Percentiles rank a stretch among this genome's conserved stretches.
phyloP scores from a whole-genome alignment of 108 stramenopile species.

The Skeletonema potamos region DNA sequence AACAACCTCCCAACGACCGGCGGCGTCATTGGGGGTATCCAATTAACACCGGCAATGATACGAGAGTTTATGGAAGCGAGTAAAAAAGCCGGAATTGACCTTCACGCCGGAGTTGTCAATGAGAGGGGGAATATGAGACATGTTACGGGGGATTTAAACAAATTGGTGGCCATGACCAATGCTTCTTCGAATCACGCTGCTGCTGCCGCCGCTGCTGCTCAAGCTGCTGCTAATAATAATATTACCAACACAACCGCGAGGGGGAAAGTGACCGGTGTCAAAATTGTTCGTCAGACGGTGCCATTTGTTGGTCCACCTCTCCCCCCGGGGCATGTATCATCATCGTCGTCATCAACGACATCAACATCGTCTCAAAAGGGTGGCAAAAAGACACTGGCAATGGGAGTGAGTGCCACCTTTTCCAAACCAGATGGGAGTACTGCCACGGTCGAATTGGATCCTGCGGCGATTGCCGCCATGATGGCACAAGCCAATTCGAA shows the following conservation, averaged over 20 bases:
- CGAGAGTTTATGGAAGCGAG: not conserved
- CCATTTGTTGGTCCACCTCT: not conserved
- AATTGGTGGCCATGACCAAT: not conserved
- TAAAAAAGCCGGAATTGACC: not conserved
- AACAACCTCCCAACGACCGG: not conserved
- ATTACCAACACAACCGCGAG: not conserved
- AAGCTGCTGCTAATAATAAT: not conserved
- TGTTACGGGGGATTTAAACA: not conserved
- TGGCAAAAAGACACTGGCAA: not conserved
- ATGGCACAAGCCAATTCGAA: not conserved
- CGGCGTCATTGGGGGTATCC: not conserved
- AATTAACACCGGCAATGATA: not conserved
- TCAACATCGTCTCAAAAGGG: too few species aligned
- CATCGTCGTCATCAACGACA: too few species aligned
- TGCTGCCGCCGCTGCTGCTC: not conserved
- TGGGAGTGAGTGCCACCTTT: not conserved
- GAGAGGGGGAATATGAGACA: not conserved
- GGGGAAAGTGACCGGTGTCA: not conserved
- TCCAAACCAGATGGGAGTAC: not conserved
- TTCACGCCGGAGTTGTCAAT: not conserved
- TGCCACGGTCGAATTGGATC: not conserved
- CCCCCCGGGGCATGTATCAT: not conserved
- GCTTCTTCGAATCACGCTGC: not conserved
- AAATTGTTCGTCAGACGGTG: not conserved
- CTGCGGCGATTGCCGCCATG: not conserved